Evolutionary conservation across 495 filamentous ascomycete species (phyloP), one percentile per base, ranked within the genome.

Genomic region (Daldinia caldariorum): DNA sequence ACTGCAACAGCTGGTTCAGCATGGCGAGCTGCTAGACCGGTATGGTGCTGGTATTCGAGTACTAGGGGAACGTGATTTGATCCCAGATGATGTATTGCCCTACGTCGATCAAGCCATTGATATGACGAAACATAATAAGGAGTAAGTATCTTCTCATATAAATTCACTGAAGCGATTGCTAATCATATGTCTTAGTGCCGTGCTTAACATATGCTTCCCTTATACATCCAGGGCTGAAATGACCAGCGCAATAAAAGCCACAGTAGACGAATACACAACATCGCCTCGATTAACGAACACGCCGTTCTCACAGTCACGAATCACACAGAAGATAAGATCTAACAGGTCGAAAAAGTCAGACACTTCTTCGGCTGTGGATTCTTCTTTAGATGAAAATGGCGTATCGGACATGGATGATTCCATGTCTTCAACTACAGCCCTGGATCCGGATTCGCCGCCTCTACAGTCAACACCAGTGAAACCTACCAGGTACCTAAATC

Each of bases 201-300:
- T 97, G 58, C 84, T 99, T 34, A 99, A 99, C 75, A 91, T 99
- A 61, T 99, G 95, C 82, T 97, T 97, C 74, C 94, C 95, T 1
- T 99, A 99, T 77, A 98, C 96, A 5, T 95, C 93, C 8, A 87
- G 94, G 65, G 94, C 96, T 73, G 95, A 99, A 76, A 99, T 99
- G 67, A 97, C 95, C 16, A 88, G 88, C n/a, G 92, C 95, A 16
- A 92, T 99, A 70, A 88, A 90, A 56, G 84, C 89, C 26, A 97
- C 96, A 0, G 94, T 99, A 7, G 81, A 88, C 9, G 91, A 94
- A 39, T 97, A 91, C 76, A 91, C 89, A 37, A 87, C 84, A 51
- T 90, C 92, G 10, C 82, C 89, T 6, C 78, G 80, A 16, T 80
- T 86, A 3, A 80, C 88, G 63, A 86, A 85, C 61, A 87, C 89